Evolutionary conservation across 2,329 filamentous ascomycete genomes (phyloP), one percentile per base, ranked within the genome.

Genomic region (Venturia oleaginea): DNA sequence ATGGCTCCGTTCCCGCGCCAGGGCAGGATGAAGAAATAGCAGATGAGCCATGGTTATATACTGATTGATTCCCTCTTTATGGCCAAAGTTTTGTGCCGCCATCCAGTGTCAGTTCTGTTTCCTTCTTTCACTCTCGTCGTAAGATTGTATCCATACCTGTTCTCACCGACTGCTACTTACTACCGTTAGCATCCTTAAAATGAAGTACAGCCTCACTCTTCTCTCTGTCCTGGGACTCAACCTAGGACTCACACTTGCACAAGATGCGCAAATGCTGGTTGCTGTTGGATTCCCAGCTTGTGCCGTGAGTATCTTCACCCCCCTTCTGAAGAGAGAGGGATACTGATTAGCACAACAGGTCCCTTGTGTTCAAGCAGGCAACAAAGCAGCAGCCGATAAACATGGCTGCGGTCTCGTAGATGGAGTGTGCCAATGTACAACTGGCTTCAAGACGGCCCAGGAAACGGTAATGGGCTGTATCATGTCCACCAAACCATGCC

Each of bases 261-360:
- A 61, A 61, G 59, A 61, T 46, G 37, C 34, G 3, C 13, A 38
- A 24, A n/a, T 22, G 24, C 34, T 61, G 4, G 13, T 11, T 2
- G 42, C 59, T 30, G 34, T 46, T 32, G 59, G 59, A 19, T 61
- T 61, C n/a, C 59, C 59, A 42, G 34, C 30, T 19, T 61, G 59
- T 19, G 59, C 59, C 24, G 51, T 57, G 8, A 34, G 51, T 57
- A 15, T 4, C 27, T 34, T 17, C 51, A 19, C 27, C 17, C 2
- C 4, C 27, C 5, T 34, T 24, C 3, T 13, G 8, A 22, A 11
- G 15, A 22, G 22, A 24, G 3, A 17, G 2, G n/a, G 2, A 5
- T 34, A n/a, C 51, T 57, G 51, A 57, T 34, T 7, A 19, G 15
- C 1, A 17, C 5, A 19, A 17, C 27, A 46, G 37, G 37, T 61